These are phyloP conservation scores for Inosperma sp. DNA, from an alignment of 768 basidiomycete genomes.

Conservation along the genomic window DNA sequence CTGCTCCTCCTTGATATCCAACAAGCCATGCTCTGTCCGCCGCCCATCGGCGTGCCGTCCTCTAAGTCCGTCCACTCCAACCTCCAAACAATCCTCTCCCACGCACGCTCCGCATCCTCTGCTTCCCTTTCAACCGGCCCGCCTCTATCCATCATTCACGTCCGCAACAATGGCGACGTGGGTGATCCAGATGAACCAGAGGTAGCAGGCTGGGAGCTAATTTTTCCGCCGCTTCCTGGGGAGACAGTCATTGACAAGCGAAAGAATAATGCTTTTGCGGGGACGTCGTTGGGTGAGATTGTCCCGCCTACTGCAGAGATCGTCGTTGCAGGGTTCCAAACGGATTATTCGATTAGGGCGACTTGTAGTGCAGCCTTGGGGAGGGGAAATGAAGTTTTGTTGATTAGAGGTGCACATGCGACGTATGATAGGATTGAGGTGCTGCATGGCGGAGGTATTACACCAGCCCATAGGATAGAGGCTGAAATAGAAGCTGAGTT, in stretches of 20 bases:
- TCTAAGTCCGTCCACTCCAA: slow-evolving; percentile 41
- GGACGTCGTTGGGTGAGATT: slow-evolving; percentile 48
- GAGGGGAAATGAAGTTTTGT: slow-evolving; percentile 60
- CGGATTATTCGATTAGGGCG: slow-evolving; percentile 56
- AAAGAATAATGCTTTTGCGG: slow-evolving; percentile 67
- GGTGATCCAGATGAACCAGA: slow-evolving; percentile 58
- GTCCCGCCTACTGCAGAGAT: slow-evolving; percentile 55
- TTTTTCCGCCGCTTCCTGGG: slow-evolving; percentile 44
- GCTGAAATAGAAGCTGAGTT: slow-evolving; percentile 60
- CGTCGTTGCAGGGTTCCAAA: slow-evolving; percentile 62
- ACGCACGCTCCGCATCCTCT: slow-evolving; percentile 42
- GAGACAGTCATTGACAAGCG: slow-evolving; percentile 61
- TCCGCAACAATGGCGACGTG: slow-evolving; percentile 59
- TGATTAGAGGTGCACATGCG: slow-evolving; percentile 62
- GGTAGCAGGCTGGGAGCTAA: slow-evolving; percentile 58
- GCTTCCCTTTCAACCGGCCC: slow-evolving; percentile 15
- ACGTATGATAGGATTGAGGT: slow-evolving; percentile 65
- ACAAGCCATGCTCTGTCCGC: slow-evolving; percentile 42
- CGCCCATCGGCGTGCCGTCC: slow-evolving; percentile 48
- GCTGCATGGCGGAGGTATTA: slow-evolving; percentile 52
- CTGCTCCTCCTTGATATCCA: slow-evolving; percentile 62
- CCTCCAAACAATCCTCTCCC: slow-evolving; percentile 44
- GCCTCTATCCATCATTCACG: slow-evolving; percentile 61
- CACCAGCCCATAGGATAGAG: slow-evolving; percentile 49
- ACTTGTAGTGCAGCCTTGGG: slow-evolving; percentile 60